phyloP scores from a whole-genome alignment of 345 rosid genomes.

The Pistacia integerrima region DNA sequence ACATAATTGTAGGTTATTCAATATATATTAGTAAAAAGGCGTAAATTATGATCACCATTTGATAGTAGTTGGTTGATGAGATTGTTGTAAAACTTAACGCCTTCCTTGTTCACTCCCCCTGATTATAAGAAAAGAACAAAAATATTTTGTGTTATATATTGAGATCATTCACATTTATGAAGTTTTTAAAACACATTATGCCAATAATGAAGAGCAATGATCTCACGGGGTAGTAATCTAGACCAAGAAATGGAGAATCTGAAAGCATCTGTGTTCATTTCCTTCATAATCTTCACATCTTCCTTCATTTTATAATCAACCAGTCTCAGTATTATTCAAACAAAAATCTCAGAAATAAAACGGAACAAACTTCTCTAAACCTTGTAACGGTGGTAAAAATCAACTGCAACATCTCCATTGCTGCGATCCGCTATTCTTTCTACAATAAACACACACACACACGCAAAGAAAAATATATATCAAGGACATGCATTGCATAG shows the following conservation, averaged over 20 bases:
- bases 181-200: no score
- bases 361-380: background rate
- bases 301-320: slow-evolving; percentile 26
- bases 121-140: background rate
- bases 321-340: background rate
- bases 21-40: no score
- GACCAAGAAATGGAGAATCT: slow-evolving; percentile 49
- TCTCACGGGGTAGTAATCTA: slow-evolving; percentile 35
- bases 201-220: background rate
- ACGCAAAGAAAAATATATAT: no score
- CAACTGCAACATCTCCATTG: slow-evolving; percentile 22
- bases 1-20: no score
- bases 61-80: slow-evolving; percentile 35
- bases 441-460: background rate
- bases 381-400: slow-evolving; percentile 33
- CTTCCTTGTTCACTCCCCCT: slow-evolving; percentile 33
- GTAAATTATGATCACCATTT: slow-evolving; percentile 22
- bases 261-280: slow-evolving; percentile 51
- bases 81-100: slow-evolving; percentile 28
- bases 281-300: slow-evolving; percentile 54
- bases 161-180: no score
- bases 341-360: slow-evolving; percentile 23
- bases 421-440: slow-evolving; percentile 2
- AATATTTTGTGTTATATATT: no score
- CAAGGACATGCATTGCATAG: no score